phyloP scores from a whole-genome alignment of 768 basidiomycete species.

The Hypholoma fasciculare region DNA sequence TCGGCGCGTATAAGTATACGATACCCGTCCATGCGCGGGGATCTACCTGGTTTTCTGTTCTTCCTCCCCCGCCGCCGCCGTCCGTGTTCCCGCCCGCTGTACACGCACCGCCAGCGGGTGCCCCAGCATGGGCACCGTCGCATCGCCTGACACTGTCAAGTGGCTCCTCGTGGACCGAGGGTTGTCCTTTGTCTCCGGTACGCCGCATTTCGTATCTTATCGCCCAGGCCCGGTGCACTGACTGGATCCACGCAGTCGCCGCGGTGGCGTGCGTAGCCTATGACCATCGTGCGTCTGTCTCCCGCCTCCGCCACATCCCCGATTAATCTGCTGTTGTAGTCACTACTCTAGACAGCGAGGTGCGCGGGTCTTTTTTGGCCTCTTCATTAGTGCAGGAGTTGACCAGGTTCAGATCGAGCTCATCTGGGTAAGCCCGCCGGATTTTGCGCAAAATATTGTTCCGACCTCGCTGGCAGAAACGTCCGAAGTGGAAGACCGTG shows the following conservation, averaged over 20 bases:
- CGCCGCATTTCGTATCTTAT: neutral
- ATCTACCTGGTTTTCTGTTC: neutral
- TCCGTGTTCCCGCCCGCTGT: neutral
- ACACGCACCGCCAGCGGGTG: neutral
- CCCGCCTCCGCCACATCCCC: too few species aligned
- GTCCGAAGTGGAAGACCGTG: neutral
- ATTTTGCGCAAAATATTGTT: too few species aligned
- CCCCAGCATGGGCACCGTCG: neutral
- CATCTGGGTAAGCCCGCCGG: neutral
- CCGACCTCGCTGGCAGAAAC: neutral
- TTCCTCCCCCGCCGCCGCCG: neutral
- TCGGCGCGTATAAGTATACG: too few species aligned
- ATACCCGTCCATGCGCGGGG: too few species aligned
- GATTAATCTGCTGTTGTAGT: neutral
- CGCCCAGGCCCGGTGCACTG: neutral
- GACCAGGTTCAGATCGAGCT: neutral
- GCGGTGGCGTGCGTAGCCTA: neutral
- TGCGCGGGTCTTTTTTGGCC: neutral
- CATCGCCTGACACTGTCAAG: neutral
- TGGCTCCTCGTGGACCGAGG: neutral
- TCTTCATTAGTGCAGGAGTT: neutral
- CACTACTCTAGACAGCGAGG: neutral
- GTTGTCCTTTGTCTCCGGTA: neutral
- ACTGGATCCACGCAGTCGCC: neutral
- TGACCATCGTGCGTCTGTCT: neutral